Evolutionary conservation across 2,329 filamentous ascomycete genomes (phyloP).

Genomic region (Geosmithia putterillii): DNA sequence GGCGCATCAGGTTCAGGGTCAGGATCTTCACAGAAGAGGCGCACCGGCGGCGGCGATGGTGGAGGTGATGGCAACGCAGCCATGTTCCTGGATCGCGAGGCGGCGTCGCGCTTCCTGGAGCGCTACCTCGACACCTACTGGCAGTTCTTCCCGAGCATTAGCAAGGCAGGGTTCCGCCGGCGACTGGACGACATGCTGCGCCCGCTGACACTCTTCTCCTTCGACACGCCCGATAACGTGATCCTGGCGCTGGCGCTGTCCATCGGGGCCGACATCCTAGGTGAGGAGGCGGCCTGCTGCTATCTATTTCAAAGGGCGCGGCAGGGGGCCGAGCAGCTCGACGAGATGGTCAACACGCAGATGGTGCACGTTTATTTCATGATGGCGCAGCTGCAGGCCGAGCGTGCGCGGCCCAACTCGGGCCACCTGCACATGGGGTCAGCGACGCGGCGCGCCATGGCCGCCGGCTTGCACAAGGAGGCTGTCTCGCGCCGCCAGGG

Average conservation of each 20-base stretch:
- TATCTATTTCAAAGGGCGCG: constrained; percentile 29
- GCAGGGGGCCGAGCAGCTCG: constrained; percentile 18
- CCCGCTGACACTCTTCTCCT: constrained; percentile 13
- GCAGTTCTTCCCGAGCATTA: constrained; percentile 20
- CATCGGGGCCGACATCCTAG: constrained; percentile 21
- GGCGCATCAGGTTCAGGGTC: no score
- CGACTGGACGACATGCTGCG: constrained; percentile 21
- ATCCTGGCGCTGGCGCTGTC: constrained; percentile 23
- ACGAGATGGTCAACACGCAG: constrained; percentile 30
- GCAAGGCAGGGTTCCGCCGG: constrained; percentile 19
- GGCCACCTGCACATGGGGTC: constrained; percentile 25
- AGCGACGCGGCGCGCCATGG: constrained; percentile 26
- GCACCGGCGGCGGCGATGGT: no score
- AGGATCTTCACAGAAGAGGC: neutral
- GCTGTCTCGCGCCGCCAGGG: constrained; percentile 14
- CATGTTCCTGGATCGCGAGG: constrained; percentile 23
- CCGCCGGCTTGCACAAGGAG: constrained; percentile 29
- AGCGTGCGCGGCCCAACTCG: constrained; percentile 28
- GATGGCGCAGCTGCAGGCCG: constrained; percentile 30
- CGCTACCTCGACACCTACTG: constrained; percentile 27
- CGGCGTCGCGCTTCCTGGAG: constrained; percentile 22
- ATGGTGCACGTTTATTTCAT: constrained; percentile 27
- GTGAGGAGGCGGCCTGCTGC: constrained; percentile 24
- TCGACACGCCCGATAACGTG: constrained; percentile 21
- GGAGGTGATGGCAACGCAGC: constrained; percentile 9